A percentile compares a stretch with the other conserved stretches of the same genome.
Conservation (phyloP, 2,329 filamentous ascomycete species). For the Aspergillus sp. region DNA sequence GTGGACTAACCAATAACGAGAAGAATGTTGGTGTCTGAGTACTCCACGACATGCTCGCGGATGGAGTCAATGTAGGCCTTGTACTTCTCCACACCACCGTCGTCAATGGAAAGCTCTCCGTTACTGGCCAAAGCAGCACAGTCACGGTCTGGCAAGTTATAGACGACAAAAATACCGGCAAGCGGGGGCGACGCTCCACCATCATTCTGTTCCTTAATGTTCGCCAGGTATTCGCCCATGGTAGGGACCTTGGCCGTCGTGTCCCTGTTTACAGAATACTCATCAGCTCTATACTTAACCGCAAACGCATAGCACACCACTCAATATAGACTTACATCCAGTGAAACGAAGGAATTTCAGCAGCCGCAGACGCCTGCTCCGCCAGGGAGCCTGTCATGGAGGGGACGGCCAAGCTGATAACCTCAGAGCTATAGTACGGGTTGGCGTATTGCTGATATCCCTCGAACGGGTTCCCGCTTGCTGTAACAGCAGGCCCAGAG, state of each 20-base stretch:
- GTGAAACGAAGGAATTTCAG: constrained; percentile 52
- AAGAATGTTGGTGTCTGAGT: constrained; percentile 54
- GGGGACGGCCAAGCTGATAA: constrained; percentile 59
- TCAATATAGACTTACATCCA: constrained; percentile 47
- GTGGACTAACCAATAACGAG: constrained; percentile 48
- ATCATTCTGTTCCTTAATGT: constrained; percentile 49
- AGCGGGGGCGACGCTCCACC: constrained; percentile 49
- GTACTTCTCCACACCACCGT: constrained; percentile 53
- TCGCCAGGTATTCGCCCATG: constrained; percentile 48
- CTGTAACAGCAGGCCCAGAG: constrained; percentile 17
- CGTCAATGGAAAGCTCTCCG: constrained; percentile 58
- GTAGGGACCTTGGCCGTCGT: constrained; percentile 50
- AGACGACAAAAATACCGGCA: constrained; percentile 58
- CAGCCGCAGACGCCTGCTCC: constrained; percentile 50
- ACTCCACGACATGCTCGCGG: constrained; percentile 51
- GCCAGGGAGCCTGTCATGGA: constrained; percentile 58
- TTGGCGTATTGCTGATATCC: constrained; percentile 54
- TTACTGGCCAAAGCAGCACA: constrained; percentile 64
- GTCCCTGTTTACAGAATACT: constrained; percentile 31
- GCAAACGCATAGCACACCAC: background rate
- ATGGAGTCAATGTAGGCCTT: constrained; percentile 58
- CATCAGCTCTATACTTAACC: background rate
- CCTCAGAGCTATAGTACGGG: constrained; percentile 54
- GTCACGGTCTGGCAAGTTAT: constrained; percentile 64
- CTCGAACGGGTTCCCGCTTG: constrained; percentile 53